Percentiles rank a stretch among this genome's conserved stretches.
phyloP scores from a whole-genome alignment of 1,284 basidiomycete genomes.

The Bjerkandera adusta region DNA sequence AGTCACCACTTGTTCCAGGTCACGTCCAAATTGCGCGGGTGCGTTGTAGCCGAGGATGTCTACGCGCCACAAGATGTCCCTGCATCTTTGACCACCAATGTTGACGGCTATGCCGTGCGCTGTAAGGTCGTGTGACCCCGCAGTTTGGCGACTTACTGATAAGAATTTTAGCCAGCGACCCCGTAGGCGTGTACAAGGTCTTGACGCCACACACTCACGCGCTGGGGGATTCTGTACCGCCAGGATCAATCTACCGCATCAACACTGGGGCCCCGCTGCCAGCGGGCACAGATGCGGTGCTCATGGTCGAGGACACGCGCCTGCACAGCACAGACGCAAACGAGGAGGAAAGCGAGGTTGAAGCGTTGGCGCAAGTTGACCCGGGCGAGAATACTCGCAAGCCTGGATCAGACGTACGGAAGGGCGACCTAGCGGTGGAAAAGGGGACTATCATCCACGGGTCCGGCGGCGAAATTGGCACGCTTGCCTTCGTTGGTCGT shows the following conservation, averaged over 20 bases:
- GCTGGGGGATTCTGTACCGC: conserved; percentile 40
- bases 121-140: conserved; percentile 42
- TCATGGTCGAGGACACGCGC: conserved; percentile 92
- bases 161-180: conserved; percentile 49
- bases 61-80: conserved; percentile 64
- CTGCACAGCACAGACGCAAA: conserved; percentile 50
- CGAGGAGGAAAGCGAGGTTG: conserved; percentile 68
- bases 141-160: background rate
- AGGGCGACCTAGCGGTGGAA: conserved; percentile 66
- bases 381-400: conserved; percentile 71
- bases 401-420: conserved; percentile 71
- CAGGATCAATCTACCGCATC: conserved; percentile 65
- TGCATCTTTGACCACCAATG: conserved; percentile 67
- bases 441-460: conserved; percentile 60
- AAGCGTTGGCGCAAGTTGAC: conserved; percentile 62
- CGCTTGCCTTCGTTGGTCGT: conserved; percentile 76
- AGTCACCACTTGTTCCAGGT: conserved; percentile 40
- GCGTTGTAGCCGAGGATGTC: conserved; percentile 77
- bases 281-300: conserved; percentile 69
- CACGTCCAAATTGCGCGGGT: conserved; percentile 51
- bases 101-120: conserved; percentile 84
- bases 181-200: conserved; percentile 69
- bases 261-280: conserved; percentile 82
- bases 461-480: conserved; percentile 84
- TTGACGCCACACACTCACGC: conserved; percentile 55